These are phyloP conservation scores for Huntiella moniliformis DNA, from an alignment of 2,329 filamentous ascomycete genomes.

Conservation along the genomic window DNA sequence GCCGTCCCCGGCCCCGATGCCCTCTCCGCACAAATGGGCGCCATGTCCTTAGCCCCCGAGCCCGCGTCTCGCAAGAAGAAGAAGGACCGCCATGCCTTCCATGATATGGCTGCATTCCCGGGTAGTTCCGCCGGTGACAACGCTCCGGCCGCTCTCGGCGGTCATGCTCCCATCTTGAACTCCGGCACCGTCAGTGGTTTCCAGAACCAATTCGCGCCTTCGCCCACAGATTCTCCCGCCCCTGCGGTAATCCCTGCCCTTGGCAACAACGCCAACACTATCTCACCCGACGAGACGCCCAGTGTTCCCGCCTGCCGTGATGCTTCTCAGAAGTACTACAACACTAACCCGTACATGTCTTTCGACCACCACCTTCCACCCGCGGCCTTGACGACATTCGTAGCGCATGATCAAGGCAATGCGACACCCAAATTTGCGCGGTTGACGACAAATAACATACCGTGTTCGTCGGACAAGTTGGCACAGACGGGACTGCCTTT, in stretches of 20 bases:
- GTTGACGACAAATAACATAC: conserved; percentile 85
- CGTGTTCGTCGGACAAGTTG: conserved; percentile 61
- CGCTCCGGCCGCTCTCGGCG: conserved; percentile 36
- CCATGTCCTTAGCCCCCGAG: conserved; percentile 38
- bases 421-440: conserved; percentile 86
- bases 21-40: conserved; percentile 57
- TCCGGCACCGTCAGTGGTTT: conserved; percentile 5
- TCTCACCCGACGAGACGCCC: conserved; percentile 83
- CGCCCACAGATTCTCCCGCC: conserved; percentile 25
- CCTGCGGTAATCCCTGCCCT: conserved; percentile 16
- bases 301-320: conserved; percentile 79
- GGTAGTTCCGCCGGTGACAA: conserved; percentile 52
- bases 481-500: conserved; percentile 66
- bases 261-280: conserved; percentile 26
- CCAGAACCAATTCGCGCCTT: conserved; percentile 23
- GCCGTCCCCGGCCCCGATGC: conserved; percentile 21
- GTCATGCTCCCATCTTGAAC: conserved; percentile 3
- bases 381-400: conserved; percentile 70
- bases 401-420: conserved; percentile 92
- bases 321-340: conserved; percentile 61
- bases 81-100: conserved; percentile 88
- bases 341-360: conserved; percentile 78
- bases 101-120: conserved; percentile 52
- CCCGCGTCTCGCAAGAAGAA: conserved; percentile 50
- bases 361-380: conserved; percentile 89